Conservation (phyloP, 352 stramenopile genomes). For the Globisporangium rhizosaccharum region DNA sequence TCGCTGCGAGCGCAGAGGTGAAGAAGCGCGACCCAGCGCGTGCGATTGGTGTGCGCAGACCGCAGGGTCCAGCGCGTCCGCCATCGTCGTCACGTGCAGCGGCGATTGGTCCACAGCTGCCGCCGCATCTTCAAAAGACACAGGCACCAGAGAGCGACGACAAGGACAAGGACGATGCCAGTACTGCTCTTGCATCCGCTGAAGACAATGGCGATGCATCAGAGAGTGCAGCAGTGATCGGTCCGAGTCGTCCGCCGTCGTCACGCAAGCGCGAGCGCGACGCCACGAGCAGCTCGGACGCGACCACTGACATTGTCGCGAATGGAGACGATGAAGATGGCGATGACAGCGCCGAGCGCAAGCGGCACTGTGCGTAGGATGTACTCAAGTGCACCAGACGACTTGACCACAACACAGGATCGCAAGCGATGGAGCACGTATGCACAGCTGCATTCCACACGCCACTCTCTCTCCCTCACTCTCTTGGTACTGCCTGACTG, state of each 20-base stretch:
- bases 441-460: background rate
- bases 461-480: background rate
- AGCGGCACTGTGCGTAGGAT: background rate
- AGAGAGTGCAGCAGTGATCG: background rate
- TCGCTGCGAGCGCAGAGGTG: slow-evolving; percentile 3
- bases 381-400: background rate
- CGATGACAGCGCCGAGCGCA: background rate
- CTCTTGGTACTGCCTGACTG: background rate
- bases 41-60: slow-evolving; percentile 6
- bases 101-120: slow-evolving; percentile 60
- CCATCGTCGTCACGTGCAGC: background rate
- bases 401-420: background rate
- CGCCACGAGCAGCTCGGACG: background rate
- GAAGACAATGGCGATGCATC: too few relatives aligned
- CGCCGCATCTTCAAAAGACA: slow-evolving; percentile 23
- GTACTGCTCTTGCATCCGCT: background rate
- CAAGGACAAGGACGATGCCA: background rate
- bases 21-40: background rate
- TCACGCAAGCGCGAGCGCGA: slow-evolving; percentile 5
- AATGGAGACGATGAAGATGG: too few relatives aligned
- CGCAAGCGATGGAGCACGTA: background rate
- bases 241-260: slow-evolving; percentile 8
- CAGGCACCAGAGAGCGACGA: background rate
- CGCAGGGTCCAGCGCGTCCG: slow-evolving; percentile 8
- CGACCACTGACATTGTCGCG: background rate